Evolutionary conservation across 108 stramenopile species (phyloP), one percentile per base, ranked within the genome.

Genomic region (Nitzschia sp.): DNA sequence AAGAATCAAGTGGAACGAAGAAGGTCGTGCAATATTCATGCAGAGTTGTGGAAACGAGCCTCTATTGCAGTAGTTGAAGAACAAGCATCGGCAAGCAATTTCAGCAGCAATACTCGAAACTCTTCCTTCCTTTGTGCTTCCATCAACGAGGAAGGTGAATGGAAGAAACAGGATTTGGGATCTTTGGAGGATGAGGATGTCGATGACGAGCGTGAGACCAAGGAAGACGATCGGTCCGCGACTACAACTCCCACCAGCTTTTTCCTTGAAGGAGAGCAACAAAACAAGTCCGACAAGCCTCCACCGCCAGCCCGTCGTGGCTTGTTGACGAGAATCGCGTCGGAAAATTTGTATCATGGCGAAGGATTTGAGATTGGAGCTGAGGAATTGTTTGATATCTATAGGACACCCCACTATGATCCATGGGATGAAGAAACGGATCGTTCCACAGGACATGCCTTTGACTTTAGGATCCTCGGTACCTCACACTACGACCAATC

Each of bases 401-500:
- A 68, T 52, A 26, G 30, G 4, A 56, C 53, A 13, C 8, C 27
- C 1, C 26, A 46, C n/a, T 68, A 68, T 36, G 67, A 68, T 21
- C 67, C 67, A 2, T 68, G 67, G 67, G 67, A 68, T 21, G 55
- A 68, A 45, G 41, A 57, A 21, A 50, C 48, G 4, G 48, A 50
- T 21, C 48, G 48, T 5, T 41, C 13, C 9, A 41, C 38, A 41
- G 67, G 67, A 23, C 36, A 45, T 25, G 52, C 52, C 5, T 45
- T 28, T n/a, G 34, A 35, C 25, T 50, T 71, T 23, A 3, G 3
- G 9, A 84, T 88, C 44, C 59, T 88, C 25, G 87, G 84, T 31
- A 88, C 87, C 0, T 70, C 68, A 26, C 69, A 68, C 19, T 75
- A 81, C 53, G 87, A 88, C 28, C 38, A 34, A 2, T 32, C 45